Evolutionary conservation across 1,284 basidiomycete species (phyloP), one percentile per base, ranked within the genome.

Genomic region (Apiotrichum akiyoshidainum): DNA sequence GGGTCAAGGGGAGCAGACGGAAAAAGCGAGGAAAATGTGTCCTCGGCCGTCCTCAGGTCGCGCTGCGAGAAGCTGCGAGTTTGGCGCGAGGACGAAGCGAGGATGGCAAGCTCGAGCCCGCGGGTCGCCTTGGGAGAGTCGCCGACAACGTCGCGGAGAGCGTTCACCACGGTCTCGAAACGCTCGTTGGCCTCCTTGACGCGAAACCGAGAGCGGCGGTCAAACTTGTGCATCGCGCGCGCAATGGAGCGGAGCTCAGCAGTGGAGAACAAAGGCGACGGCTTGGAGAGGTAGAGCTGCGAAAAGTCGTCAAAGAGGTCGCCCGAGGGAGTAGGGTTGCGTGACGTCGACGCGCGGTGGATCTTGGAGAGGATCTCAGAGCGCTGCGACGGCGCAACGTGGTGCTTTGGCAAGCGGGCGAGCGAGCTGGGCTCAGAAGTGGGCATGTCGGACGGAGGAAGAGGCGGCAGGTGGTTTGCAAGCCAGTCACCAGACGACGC

Each of bases 231-330:
- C 51, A 69, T 53, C 2, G 65, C 57, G 1, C 37, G 40, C 2
- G 68, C 57, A n/a, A 67, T 64, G 0, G 57, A 49, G 8, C 51
- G 50, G 14, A 72, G 60, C 46, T 75, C 73, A 6, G 54, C 21
- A 0, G 66, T 58, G 9, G 72, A 65, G 51, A 74, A 68, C 1
- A 68, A 39, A 11, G 65, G 65, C 1, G 64, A 49, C 5, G 68
- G 64, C 2, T 68, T 60, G 2, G 70, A 59, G 12, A 64, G 57
- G 42, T 68, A 67, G 6, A 72, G 59, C n/a, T 65, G 57, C 1
- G 55, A 66, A 48, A 67, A 74, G 13, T 63, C 58, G 17, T 59
- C 51, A 44, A 61, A 59, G 31, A 75, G 55, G 10, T 65, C 42
- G 2, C 59, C 55, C 4, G 70, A 59, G 26, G 22, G 22, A 12